Evolutionary conservation across 2,329 filamentous ascomycete genomes (phyloP).

Genomic region (Phyllosticta citrichinensis): DNA sequence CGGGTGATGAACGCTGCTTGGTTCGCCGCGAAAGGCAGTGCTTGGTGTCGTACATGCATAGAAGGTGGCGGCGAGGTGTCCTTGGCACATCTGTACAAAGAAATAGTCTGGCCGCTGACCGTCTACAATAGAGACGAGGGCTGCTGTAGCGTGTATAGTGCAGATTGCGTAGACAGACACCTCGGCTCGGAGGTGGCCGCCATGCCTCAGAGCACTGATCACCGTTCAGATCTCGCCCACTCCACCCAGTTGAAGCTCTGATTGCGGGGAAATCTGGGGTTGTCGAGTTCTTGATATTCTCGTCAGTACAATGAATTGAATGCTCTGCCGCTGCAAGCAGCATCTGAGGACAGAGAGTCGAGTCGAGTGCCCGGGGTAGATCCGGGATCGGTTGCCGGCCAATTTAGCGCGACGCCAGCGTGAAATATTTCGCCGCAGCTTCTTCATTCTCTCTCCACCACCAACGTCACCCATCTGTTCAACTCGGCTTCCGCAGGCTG

Average conservation of each 20-base stretch:
- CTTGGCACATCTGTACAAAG: background rate
- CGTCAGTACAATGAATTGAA: background rate
- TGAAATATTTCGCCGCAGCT: slow-evolving; percentile 4
- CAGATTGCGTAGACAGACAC: background rate
- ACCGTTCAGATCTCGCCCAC: background rate
- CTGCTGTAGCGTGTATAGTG: background rate
- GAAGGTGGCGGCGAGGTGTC: background rate
- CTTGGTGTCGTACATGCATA: background rate
- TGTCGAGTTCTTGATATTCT: background rate
- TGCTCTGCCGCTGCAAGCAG: background rate
- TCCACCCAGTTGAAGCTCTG: background rate
- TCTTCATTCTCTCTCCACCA: background rate
- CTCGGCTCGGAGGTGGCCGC: background rate
- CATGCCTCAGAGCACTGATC: background rate
- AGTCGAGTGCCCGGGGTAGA: background rate
- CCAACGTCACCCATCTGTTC: background rate
- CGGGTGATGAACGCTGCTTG: background rate
- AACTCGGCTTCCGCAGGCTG: background rate
- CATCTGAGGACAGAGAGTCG: background rate
- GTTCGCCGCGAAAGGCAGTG: background rate
- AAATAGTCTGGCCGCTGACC: background rate
- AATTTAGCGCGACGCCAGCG: slow-evolving; percentile 4
- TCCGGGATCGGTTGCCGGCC: background rate
- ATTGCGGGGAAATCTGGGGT: background rate
- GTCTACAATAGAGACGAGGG: background rate